A percentile compares a stretch with the other conserved stretches of the same genome.
Evolutionary conservation across 129 eudicot species (phyloP).

Genomic region (Cynara cardunculus): DNA sequence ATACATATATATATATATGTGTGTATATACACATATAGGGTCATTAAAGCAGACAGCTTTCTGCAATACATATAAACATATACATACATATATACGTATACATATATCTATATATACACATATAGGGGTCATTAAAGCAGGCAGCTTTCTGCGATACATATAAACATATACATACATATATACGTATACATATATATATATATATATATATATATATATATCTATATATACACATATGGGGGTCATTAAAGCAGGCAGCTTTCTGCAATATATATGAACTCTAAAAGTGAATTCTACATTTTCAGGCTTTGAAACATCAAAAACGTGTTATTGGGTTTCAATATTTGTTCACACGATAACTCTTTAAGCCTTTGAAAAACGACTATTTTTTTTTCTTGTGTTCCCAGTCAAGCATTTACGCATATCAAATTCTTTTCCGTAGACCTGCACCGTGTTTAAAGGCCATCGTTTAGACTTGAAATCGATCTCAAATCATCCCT

Average conservation of each 20-base stretch:
- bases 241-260: too few relatives aligned
- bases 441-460: conserved; percentile 2
- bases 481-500: conserved; percentile 2
- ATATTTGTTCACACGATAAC: conserved; percentile 17
- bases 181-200: too few relatives aligned
- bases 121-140: conserved; percentile 6
- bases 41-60: too few relatives aligned
- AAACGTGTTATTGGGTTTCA: conserved; percentile 12
- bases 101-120: too few relatives aligned
- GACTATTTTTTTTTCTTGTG: conserved; percentile 4
- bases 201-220: too few relatives aligned
- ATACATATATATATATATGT: too few relatives aligned
- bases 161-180: background rate
- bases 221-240: too few relatives aligned
- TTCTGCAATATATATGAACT: background rate
- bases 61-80: too few relatives aligned
- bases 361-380: conserved; percentile 21
- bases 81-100: too few relatives aligned
- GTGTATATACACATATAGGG: too few relatives aligned
- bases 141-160: background rate
- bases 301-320: conserved; percentile 44
- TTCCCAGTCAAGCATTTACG: conserved; percentile 26
- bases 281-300: conserved; percentile 28
- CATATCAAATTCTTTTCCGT: background rate
- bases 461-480: conserved; percentile 11